These are phyloP conservation scores for Gloeopeniophorella convolvens DNA, from an alignment of 768 basidiomycete genomes.

Conservation along the genomic window DNA sequence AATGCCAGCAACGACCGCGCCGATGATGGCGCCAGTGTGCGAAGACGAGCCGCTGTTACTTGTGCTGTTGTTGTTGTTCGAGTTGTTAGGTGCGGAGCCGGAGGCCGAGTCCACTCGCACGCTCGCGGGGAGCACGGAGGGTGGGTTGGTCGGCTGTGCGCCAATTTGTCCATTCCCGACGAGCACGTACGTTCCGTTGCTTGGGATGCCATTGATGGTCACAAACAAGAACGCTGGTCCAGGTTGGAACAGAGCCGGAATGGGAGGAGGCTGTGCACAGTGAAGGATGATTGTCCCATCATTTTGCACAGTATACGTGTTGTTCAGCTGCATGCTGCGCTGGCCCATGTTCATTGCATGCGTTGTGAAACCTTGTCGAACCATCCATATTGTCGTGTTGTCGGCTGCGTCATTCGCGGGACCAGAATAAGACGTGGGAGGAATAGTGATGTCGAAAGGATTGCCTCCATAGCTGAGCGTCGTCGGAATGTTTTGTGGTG, in stretches of 20 bases:
- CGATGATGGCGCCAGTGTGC: conserved; percentile 41
- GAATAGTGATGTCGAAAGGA: conserved; percentile 69
- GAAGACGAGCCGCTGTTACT: conserved; percentile 27
- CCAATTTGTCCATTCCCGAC: conserved; percentile 78
- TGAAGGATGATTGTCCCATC: conserved; percentile 75
- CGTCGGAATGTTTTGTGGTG: conserved; percentile 61
- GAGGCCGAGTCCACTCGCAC: conserved; percentile 34
- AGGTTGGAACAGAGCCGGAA: conserved; percentile 81
- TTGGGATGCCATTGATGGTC: conserved; percentile 78
- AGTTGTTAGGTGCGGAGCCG: conserved; percentile 34
- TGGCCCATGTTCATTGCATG: conserved; percentile 90
- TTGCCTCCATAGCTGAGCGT: conserved; percentile 79
- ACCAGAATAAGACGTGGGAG: conserved; percentile 59
- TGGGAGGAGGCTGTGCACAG: conserved; percentile 77
- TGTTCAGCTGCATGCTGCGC: conserved; percentile 74
- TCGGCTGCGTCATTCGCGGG: conserved; percentile 63
- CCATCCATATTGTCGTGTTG: conserved; percentile 67
- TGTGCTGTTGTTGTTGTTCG: conserved; percentile 16
- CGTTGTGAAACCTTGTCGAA: conserved; percentile 82
- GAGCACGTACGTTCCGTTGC: conserved; percentile 68
- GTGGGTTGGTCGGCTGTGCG: conserved; percentile 47
- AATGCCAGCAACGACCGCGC: conserved; percentile 45
- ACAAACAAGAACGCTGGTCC: conserved; percentile 84
- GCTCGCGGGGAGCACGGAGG: conserved; percentile 43
- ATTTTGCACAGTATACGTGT: conserved; percentile 73